Conservation (phyloP, 805 yeast species). For the Sugiyamaella lignohabitans region DNA sequence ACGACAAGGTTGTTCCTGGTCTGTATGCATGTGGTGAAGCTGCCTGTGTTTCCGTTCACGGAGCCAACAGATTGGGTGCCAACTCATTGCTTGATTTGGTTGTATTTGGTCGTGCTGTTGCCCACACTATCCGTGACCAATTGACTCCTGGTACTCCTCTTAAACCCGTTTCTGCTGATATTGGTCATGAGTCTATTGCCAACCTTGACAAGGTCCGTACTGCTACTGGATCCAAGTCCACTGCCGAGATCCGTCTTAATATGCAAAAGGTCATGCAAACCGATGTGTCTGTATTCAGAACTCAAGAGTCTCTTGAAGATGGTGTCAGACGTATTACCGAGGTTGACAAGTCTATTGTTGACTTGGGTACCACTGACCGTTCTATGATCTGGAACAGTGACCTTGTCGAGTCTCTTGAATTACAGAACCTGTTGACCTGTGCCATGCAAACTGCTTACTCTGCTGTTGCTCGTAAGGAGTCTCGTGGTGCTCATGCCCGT, state of each 20-base stretch:
- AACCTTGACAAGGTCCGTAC: slow-evolving; percentile 84
- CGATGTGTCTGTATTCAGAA: slow-evolving; percentile 96
- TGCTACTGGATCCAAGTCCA: slow-evolving; percentile 72
- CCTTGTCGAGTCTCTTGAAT: slow-evolving; percentile 89
- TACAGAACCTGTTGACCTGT: slow-evolving; percentile 93
- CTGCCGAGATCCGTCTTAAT: slow-evolving; percentile 81
- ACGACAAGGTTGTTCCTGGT: slow-evolving; percentile 89
- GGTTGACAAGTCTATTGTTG: slow-evolving; percentile 66
- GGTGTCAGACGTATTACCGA: slow-evolving; percentile 76
- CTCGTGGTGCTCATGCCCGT: slow-evolving; percentile 99
- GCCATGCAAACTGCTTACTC: slow-evolving; percentile 92
- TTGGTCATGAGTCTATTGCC: slow-evolving; percentile 85
- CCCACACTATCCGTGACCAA: slow-evolving; percentile 80
- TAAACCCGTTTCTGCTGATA: slow-evolving; percentile 71
- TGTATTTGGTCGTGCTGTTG: slow-evolving; percentile 97
- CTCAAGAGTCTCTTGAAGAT: slow-evolving; percentile 81
- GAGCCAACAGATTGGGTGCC: slow-evolving; percentile 99
- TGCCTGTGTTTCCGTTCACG: slow-evolving; percentile 98
- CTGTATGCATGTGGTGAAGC: slow-evolving; percentile 97
- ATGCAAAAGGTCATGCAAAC: slow-evolving; percentile 97
- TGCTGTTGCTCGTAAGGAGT: slow-evolving; percentile 93
- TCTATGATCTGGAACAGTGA: slow-evolving; percentile 99
- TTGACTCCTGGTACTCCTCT: slow-evolving; percentile 87
- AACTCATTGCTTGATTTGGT: slow-evolving; percentile 94
- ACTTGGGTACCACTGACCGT: slow-evolving; percentile 86